Conservation (phyloP, 2,329 filamentous ascomycete genomes). For the Diaporthe citri region DNA sequence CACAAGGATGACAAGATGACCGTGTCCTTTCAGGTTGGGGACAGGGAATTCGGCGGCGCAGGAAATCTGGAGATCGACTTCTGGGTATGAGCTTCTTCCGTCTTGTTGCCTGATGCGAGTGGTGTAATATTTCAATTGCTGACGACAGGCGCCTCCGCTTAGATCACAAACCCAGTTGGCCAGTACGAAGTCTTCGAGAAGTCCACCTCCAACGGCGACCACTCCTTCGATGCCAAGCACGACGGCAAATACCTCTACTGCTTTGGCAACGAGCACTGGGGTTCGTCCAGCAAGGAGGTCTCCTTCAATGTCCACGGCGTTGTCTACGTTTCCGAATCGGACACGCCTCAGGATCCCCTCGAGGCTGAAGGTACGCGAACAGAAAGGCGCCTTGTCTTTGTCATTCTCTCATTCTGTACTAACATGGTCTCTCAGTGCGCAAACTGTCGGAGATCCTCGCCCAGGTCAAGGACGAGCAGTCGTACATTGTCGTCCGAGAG, state of each 20-base stretch:
- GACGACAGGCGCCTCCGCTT: constrained; percentile 33
- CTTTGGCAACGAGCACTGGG: constrained; percentile 99
- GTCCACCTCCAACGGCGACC: constrained; percentile 88
- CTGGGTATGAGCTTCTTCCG: constrained; percentile 75
- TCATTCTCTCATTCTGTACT: constrained; percentile 35
- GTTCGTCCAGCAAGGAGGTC: constrained; percentile 95
- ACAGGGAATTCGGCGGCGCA: constrained; percentile 93
- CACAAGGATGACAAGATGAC: constrained; percentile 98
- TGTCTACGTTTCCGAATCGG: constrained; percentile 93
- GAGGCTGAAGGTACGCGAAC: constrained; percentile 81
- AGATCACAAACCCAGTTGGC: constrained; percentile 84
- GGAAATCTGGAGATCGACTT: constrained; percentile 98
- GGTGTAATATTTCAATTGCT: constrained; percentile 39
- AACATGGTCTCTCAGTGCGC: constrained; percentile 69
- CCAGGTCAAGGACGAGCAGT: constrained; percentile 97
- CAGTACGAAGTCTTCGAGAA: constrained; percentile 85
- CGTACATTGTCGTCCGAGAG: constrained; percentile 95
- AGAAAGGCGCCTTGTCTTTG: not conserved
- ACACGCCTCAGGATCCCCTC: constrained; percentile 86
- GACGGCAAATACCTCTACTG: constrained; percentile 97
- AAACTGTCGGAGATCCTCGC: constrained; percentile 85
- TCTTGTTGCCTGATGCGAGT: not conserved
- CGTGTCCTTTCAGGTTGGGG: constrained; percentile 97
- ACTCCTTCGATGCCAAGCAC: constrained; percentile 85
- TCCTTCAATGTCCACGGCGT: constrained; percentile 99